Base-by-base conservation (phyloP, 2,329 filamentous ascomycete genomes). In the Magnaporthiopsis poae region DNA sequence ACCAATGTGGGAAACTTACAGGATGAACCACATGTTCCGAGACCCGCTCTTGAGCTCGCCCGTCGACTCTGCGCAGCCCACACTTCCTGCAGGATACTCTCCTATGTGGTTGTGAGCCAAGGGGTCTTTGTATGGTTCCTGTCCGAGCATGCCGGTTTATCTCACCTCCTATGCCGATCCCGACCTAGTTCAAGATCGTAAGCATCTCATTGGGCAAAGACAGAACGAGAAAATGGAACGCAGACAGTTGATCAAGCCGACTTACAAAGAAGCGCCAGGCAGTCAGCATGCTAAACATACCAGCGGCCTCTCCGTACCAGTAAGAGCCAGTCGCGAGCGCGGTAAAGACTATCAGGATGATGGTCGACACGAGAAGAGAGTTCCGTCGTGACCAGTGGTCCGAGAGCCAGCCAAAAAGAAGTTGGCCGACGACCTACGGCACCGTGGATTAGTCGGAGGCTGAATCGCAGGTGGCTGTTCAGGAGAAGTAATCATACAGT, bases 11-110 rank as follows among this genome's bases (percentile, higher is more conserved):
- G 95, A 96, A 9, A 59, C 63, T 15, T 36, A 68, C 70, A 96
- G 82, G 71, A 94, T 91, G 74, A 93, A 97, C 91, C 92, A 96
- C 59, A 90, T 83, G 74, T 97, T 94, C n/a, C 93, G 83, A 21
- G 89, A 89, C 13, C 93, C 93, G 21, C 79, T 76, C 75, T 92
- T 91, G 68, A 97, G 81, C 74, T 96, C 91, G 29, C 91, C 90
- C 0, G 89, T 93, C 5, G 89, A 89, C 77, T 97, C 93, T 2
- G 92, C 91, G 65, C 87, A 90, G 1, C 89, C 90, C 0, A 97
- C 93, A 68, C 87, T 91, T 3, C 93, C 93, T 60, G 90, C 90
- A 0, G 90, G 90, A 72, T 92, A 93, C 76, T 94, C 90, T 66
- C 89, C 79, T 80, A 64, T 46, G 29, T 29, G 15, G 29, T n/a